phyloP scores from a whole-genome alignment of 2,329 filamentous ascomycete species.

The Phyllosticta ampelicida region DNA sequence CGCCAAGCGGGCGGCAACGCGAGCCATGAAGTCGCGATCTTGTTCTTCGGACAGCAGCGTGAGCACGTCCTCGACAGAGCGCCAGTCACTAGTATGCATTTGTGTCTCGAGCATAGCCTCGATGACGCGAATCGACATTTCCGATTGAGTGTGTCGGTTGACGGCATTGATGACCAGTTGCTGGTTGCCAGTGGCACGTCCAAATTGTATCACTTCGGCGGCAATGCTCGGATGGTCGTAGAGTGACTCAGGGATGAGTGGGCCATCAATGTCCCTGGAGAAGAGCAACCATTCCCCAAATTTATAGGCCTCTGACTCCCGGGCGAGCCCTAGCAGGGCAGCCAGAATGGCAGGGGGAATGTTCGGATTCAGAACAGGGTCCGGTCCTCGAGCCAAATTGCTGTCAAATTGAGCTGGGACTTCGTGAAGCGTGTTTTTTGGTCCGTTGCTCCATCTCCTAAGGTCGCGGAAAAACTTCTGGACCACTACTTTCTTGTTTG shows the following conservation, averaged over 20 bases:
- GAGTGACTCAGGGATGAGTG: constrained; percentile 35
- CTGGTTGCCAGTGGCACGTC: constrained; percentile 38
- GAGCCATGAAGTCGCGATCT: not conserved
- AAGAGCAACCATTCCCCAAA: constrained; percentile 45
- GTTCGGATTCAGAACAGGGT: constrained; percentile 34
- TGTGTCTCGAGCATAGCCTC: constrained; percentile 34
- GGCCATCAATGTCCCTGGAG: constrained; percentile 42
- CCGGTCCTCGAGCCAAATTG: constrained; percentile 27
- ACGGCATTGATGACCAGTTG: constrained; percentile 19
- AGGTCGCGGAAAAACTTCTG: constrained; percentile 31
- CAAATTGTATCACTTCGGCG: constrained; percentile 45
- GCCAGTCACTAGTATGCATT: constrained; percentile 31
- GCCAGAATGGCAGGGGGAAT: constrained; percentile 40
- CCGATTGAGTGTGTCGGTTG: not conserved
- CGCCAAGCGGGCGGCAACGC: not conserved
- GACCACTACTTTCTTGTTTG: constrained; percentile 33
- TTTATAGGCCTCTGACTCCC: constrained; percentile 34
- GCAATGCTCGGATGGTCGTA: constrained; percentile 40
- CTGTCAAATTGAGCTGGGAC: constrained; percentile 15
- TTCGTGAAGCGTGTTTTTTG: not conserved
- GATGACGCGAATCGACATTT: constrained; percentile 18
- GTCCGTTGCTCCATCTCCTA: constrained; percentile 8
- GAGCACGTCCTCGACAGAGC: constrained; percentile 29
- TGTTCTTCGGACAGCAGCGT: not conserved
- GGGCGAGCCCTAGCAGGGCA: constrained; percentile 41